Conservation (phyloP, 1,139 yeast species). For the Hansenula sp. region DNA sequence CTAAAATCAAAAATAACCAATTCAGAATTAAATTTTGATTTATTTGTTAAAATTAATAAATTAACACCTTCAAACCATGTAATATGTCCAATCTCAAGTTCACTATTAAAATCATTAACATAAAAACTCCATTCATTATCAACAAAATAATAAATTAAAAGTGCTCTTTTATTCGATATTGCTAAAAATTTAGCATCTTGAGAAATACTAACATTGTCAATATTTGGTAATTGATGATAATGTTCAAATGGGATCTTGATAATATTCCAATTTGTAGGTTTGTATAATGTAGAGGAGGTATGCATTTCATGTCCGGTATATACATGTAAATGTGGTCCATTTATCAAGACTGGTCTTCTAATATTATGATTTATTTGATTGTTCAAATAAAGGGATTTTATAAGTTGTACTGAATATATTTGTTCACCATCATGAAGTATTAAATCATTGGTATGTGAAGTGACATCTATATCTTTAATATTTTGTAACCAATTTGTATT, state of each 20-base stretch:
- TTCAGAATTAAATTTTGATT: slow-evolving; percentile 14
- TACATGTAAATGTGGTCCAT: slow-evolving; percentile 14
- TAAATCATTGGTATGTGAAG: slow-evolving; percentile 3
- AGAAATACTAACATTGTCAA: slow-evolving; percentile 27
- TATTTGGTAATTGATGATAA: slow-evolving; percentile 15
- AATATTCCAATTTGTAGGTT: slow-evolving; percentile 16
- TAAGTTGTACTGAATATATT: slow-evolving; percentile 8
- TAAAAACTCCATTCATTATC: slow-evolving; percentile 30
- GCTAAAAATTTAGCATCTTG: slow-evolving; percentile 33
- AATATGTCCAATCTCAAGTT: slow-evolving; percentile 14
- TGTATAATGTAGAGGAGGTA: slow-evolving; percentile 4
- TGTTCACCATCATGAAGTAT: slow-evolving; percentile 7
- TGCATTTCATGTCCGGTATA: slow-evolving; percentile 20
- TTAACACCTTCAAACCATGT: slow-evolving; percentile 17
- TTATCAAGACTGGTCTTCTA: slow-evolving; percentile 14
- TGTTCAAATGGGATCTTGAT: slow-evolving; percentile 19
- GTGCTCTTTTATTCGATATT: slow-evolving; percentile 28
- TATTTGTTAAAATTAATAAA: slow-evolving; percentile 16
- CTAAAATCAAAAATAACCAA: slow-evolving; percentile 20
- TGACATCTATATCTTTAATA: slow-evolving; percentile 3
- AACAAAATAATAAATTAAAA: slow-evolving; percentile 25
- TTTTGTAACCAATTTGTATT: slow-evolving; percentile 14
- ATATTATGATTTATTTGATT: slow-evolving; percentile 16
- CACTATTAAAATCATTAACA: slow-evolving; percentile 22
- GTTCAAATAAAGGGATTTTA: slow-evolving; percentile 2